phyloP scores from a whole-genome alignment of 192 early-diverging fungal genomes.

The Spinellus fusiger region DNA sequence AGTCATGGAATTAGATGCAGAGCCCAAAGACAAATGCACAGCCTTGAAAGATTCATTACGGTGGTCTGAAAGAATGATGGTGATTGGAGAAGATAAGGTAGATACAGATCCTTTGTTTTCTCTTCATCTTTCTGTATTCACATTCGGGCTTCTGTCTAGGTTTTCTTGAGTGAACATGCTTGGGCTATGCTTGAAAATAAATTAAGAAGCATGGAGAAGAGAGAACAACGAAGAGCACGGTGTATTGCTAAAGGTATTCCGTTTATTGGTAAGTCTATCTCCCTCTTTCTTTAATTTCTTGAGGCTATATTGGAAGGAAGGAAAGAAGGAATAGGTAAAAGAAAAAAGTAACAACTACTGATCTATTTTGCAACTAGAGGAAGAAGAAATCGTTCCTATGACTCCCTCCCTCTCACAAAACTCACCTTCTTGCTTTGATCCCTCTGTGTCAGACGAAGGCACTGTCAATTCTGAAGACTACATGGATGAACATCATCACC shows the following conservation, averaged over 20 bases:
- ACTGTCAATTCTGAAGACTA: conserved; percentile 15
- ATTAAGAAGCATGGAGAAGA: conserved; percentile 61
- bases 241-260: conserved; percentile 33
- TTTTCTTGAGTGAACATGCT: conserved; percentile 64
- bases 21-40: conserved; percentile 30
- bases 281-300: conserved; percentile 16
- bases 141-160: conserved; percentile 29
- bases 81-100: conserved; percentile 13
- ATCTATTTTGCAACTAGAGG: neutral
- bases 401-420: conserved; percentile 20
- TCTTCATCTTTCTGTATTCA: neutral
- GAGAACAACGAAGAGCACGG: conserved; percentile 47
- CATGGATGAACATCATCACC: neutral
- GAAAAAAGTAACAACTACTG: no score
- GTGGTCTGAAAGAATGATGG: conserved; percentile 21
- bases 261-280: conserved; percentile 17
- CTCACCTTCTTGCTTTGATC: conserved; percentile 33
- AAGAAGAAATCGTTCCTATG: conserved; percentile 28
- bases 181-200: conserved; percentile 82
- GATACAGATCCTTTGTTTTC: neutral
- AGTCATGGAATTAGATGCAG: conserved; percentile 22
- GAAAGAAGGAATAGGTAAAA: no score
- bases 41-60: conserved; percentile 13
- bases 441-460: conserved; percentile 20
- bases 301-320: no score